Conservation (phyloP, 179 eudicot species). For the Vitellaria paradoxa region DNA sequence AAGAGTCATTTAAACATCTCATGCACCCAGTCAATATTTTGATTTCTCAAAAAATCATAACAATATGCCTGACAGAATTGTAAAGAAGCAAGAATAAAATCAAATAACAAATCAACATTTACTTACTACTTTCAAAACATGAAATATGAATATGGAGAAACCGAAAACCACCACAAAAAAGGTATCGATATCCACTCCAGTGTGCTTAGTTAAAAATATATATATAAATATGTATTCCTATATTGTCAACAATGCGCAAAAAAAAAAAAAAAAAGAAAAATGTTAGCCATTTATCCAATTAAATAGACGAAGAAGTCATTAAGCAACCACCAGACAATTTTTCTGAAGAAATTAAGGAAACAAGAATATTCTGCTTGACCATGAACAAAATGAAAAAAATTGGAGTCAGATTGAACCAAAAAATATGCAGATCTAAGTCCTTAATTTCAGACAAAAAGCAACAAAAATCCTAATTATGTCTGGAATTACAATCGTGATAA, state of each 20-base stretch:
- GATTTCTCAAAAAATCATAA: neutral
- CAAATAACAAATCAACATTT: neutral
- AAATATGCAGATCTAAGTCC: neutral
- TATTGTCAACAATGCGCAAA: neutral
- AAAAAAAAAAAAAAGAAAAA: neutral
- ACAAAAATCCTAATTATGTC: too few species aligned
- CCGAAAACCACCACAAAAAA: neutral
- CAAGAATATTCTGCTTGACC: neutral
- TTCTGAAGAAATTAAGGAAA: neutral
- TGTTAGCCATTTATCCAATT: neutral
- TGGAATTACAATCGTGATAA: too few species aligned
- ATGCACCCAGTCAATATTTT: neutral
- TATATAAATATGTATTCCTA: neutral
- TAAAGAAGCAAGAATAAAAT: neutral
- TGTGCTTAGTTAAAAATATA: neutral
- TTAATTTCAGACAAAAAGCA: too few species aligned
- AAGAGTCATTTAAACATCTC: slow-evolving; percentile 2
- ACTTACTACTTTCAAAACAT: neutral
- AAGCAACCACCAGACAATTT: neutral
- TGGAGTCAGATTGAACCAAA: neutral
- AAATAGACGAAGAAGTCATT: neutral
- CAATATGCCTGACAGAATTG: neutral
- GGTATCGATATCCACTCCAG: neutral
- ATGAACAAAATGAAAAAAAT: neutral
- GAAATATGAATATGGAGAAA: neutral